Percentiles rank a stretch among this genome's conserved stretches.
Conservation (phyloP, 164 flowering plant species). For the Stephania yunnanensis region DNA sequence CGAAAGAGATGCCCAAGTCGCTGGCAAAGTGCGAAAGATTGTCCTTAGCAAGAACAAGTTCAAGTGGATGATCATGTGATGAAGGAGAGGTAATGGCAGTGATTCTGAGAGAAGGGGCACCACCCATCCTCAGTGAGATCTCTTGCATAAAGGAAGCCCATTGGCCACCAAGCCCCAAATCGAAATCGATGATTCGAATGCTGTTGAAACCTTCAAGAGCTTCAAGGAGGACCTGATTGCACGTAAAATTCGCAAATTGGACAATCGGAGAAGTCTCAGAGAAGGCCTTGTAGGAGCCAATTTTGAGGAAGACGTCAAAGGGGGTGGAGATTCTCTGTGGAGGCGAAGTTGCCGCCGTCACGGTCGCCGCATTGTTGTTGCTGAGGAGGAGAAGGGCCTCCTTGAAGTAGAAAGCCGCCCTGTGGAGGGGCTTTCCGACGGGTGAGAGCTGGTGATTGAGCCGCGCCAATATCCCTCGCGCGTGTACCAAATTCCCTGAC, state of each 20-base stretch:
- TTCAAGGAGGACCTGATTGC: slow-evolving; percentile 76
- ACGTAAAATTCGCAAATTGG: slow-evolving; percentile 70
- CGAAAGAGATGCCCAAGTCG: slow-evolving; percentile 45
- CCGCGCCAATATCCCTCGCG: slow-evolving; percentile 99
- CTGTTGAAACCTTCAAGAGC: slow-evolving; percentile 37
- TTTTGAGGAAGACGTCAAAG: slow-evolving; percentile 48
- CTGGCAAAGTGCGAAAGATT: slow-evolving; percentile 58
- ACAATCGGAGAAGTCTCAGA: slow-evolving; percentile 66
- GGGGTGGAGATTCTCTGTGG: slow-evolving; percentile 29
- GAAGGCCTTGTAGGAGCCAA: slow-evolving; percentile 64
- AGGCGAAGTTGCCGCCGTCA: slow-evolving; percentile 12
- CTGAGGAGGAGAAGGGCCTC: slow-evolving; percentile 53
- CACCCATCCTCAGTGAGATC: slow-evolving; percentile 38
- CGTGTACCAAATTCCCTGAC: slow-evolving; percentile 71
- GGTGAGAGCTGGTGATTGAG: slow-evolving; percentile 99
- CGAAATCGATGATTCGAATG: slow-evolving; percentile 69
- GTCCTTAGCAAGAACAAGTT: slow-evolving; percentile 51
- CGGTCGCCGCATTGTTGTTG: slow-evolving; percentile 24
- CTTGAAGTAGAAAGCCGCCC: slow-evolving; percentile 85
- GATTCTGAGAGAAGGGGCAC: slow-evolving; percentile 48
- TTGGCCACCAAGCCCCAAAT: slow-evolving; percentile 75
- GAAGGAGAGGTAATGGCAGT: slow-evolving; percentile 59
- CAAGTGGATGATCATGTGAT: slow-evolving; percentile 42
- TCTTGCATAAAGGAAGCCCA: slow-evolving; percentile 94
- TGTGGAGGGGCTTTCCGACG: slow-evolving; percentile 59